Percentiles rank a stretch among this genome's conserved stretches.
Conservation (phyloP, 331 rosid species). For the Stylosanthes scabra region DNA sequence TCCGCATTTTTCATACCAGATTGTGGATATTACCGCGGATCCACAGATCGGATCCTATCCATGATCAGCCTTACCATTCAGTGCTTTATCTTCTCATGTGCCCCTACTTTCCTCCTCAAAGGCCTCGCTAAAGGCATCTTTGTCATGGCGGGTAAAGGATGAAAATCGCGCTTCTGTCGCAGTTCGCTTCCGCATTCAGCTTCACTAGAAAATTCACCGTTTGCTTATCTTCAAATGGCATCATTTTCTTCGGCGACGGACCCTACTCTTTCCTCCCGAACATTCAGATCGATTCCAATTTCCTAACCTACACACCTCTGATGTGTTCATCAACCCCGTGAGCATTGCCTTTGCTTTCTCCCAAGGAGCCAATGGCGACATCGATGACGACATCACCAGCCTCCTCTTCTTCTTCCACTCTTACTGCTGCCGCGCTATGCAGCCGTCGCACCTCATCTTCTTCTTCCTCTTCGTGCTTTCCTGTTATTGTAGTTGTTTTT, state of each 20-base stretch:
- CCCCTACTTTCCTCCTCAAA: slow-evolving; percentile 54
- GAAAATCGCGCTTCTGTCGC: slow-evolving; percentile 62
- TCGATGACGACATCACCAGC: too few relatives aligned
- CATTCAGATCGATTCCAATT: slow-evolving; percentile 36
- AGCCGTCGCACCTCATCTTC: too few relatives aligned
- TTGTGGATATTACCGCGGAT: too few relatives aligned
- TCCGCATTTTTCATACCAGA: too few relatives aligned
- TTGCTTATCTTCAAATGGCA: slow-evolving; percentile 63
- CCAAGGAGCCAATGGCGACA: slow-evolving; percentile 29
- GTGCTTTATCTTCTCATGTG: slow-evolving; percentile 65
- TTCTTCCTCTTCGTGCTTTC: too few relatives aligned
- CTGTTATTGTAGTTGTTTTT: too few relatives aligned
- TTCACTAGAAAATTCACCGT: slow-evolving; percentile 72
- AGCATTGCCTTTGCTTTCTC: slow-evolving; percentile 65
- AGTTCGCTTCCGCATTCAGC: slow-evolving; percentile 73
- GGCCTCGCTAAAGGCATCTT: slow-evolving; percentile 66
- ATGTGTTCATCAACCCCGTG: slow-evolving; percentile 61
- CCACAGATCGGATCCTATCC: too few relatives aligned
- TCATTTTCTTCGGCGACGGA: slow-evolving; percentile 69
- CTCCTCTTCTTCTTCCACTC: too few relatives aligned
- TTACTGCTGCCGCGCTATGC: too few relatives aligned
- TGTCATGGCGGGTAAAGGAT: slow-evolving; percentile 83
- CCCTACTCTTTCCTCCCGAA: slow-evolving; percentile 68
- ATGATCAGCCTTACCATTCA: too few relatives aligned
- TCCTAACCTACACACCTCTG: slow-evolving; percentile 58